These are phyloP conservation scores for Crithidia brevicula DNA, from an alignment of 208 protist genomes.

Conservation along the genomic window DNA sequence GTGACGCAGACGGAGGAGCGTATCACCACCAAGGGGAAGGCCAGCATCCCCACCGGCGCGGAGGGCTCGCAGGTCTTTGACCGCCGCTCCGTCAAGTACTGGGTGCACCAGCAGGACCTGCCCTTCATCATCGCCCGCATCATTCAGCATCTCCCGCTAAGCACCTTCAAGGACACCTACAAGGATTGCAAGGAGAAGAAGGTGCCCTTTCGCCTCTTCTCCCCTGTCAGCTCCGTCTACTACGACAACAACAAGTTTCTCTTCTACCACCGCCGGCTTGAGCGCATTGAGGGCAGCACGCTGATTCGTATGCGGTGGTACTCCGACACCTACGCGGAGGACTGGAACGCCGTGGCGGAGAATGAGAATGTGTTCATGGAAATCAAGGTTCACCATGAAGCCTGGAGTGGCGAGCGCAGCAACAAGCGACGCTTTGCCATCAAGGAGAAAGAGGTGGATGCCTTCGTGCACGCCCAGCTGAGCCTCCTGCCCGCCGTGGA, in stretches of 20 bases:
- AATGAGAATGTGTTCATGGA: slow-evolving; percentile 89
- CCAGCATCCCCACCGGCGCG: slow-evolving; percentile 53
- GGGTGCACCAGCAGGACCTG: slow-evolving; percentile 88
- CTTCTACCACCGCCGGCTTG: slow-evolving; percentile 83
- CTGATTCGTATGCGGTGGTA: slow-evolving; percentile 92
- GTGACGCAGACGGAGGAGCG: slow-evolving; percentile 72
- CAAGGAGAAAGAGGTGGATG: slow-evolving; percentile 83
- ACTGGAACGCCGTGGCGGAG: slow-evolving; percentile 71
- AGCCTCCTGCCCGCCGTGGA: slow-evolving; percentile 69
- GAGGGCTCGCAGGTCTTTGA: slow-evolving; percentile 89
- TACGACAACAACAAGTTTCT: slow-evolving; percentile 89
- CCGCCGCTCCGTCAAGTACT: slow-evolving; percentile 89
- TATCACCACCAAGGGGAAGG: slow-evolving; percentile 61
- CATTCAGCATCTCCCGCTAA: slow-evolving; percentile 84
- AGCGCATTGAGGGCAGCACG: slow-evolving; percentile 84
- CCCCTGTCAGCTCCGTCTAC: slow-evolving; percentile 88
- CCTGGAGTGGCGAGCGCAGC: slow-evolving; percentile 87
- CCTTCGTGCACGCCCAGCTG: slow-evolving; percentile 73
- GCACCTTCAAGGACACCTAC: slow-evolving; percentile 89
- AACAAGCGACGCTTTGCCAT: slow-evolving; percentile 89
- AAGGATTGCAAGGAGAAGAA: slow-evolving; percentile 53
- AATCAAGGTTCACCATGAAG: slow-evolving; percentile 91
- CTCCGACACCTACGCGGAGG: slow-evolving; percentile 71
- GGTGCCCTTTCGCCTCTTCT: slow-evolving; percentile 74
- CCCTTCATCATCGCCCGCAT: slow-evolving; percentile 91